Evolutionary conservation across 1,284 basidiomycete genomes (phyloP), one percentile per base, ranked within the genome.

Genomic region (Sporisorium iseilematis-ciliati): DNA sequence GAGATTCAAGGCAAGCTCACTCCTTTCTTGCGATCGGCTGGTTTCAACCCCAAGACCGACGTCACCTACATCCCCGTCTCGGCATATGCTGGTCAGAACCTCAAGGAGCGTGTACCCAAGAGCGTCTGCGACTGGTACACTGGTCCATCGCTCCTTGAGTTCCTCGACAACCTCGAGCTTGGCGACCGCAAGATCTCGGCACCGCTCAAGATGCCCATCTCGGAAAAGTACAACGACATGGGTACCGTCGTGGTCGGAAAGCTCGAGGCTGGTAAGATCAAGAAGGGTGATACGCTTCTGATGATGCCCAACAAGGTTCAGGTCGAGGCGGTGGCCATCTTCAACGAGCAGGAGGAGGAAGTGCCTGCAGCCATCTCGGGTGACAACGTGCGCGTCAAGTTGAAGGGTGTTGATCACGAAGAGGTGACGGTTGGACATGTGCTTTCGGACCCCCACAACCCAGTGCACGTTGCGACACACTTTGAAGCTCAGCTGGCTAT

Each of bases 401-500:
- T 85, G 51, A 84, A 84, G 71, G 82, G 82, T 48, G 70, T 84
- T 26, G 82, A 84, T 62, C 58, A 75, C 59, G 82, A 85, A 50
- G 82, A 85, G 41, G 81, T 85, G 18, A 73, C 60, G 18, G 73
- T 81, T 3, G 83, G 83, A 46, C 81, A 77, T 45, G 82, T 84
- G 35, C 75, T 84, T 20, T 74, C 83, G 46, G 82, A 84, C 45
- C 68, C 80, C 2, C 45, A 45, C n/a, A 48, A 80, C 58, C 83
- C 83, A 0, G 82, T 84, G 35, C 72, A 82, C 59, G 82, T 81
- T 6, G 82, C 82, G 8, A 75, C 78, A 25, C 80, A 78, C 61
- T 85, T 85, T 61, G 82, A 84, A 72, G 83, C 83, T 20, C 83
- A 85, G 75, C 66, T 85, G 8, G 82, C 82, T n/a, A 84, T 85